Percentiles rank a stretch among this genome's conserved stretches.
phyloP scores from a whole-genome alignment of 345 rosid species.

The Sonneratia alba region DNA sequence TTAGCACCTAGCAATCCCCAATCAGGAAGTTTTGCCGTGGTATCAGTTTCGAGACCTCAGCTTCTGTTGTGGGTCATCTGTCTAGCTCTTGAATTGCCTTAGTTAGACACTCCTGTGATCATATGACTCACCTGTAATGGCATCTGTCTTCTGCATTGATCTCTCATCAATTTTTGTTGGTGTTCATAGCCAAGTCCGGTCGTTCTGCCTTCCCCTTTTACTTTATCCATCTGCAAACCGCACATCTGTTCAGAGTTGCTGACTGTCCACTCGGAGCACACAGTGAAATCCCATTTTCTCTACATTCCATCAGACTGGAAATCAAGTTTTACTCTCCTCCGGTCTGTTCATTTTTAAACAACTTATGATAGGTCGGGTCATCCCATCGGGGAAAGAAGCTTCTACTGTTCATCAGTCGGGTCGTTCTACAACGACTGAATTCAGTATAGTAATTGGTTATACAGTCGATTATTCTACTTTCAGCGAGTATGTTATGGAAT shows the following conservation, averaged over 20 bases:
- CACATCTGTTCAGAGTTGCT: neutral
- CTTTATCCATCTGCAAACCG: neutral
- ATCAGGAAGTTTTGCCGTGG: constrained; percentile 28
- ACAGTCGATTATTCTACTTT: no score
- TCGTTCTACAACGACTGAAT: no score
- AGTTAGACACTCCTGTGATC: neutral
- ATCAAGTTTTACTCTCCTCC: neutral
- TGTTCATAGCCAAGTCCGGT: neutral
- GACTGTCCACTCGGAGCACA: neutral
- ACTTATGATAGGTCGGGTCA: no score
- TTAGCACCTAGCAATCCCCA: constrained; percentile 56
- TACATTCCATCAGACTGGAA: neutral
- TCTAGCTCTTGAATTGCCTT: constrained; percentile 13
- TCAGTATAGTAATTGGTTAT: no score
- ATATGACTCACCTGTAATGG: neutral
- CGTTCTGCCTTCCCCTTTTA: neutral
- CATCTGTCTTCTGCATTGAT: neutral
- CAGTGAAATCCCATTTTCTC: neutral
- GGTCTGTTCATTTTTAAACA: neutral
- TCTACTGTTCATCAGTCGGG: no score
- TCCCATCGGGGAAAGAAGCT: no score
- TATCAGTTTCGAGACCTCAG: constrained; percentile 17
- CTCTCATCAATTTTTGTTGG: constrained; percentile 1
- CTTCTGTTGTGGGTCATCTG: constrained; percentile 24
- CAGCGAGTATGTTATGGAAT: no score